Evolutionary conservation across 805 yeast genomes (phyloP).

Genomic region (Middelhovenomyces tepae): DNA sequence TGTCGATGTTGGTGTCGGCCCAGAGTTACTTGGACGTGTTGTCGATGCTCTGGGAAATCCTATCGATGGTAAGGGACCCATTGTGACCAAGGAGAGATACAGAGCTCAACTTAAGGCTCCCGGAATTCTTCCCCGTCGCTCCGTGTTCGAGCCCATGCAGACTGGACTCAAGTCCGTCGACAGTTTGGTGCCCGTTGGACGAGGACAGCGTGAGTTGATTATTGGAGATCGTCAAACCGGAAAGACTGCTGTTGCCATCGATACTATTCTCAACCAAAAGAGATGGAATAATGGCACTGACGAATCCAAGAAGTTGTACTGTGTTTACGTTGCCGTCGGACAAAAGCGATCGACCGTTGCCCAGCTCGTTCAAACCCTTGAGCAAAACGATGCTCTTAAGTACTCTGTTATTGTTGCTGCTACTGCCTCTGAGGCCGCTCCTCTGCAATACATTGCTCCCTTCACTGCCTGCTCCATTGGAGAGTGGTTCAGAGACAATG

Average conservation of each 20-base stretch:
- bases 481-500: conserved; percentile 99
- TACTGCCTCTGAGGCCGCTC: conserved; percentile 99
- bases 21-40: conserved; percentile 96
- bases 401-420: conserved; percentile 98
- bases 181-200: conserved; percentile 98
- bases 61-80: conserved; percentile 99
- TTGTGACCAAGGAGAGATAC: conserved; percentile 70
- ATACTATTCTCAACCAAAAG: conserved; percentile 98
- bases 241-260: conserved; percentile 98
- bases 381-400: conserved; percentile 95
- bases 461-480: conserved; percentile 99
- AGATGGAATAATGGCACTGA: conserved; percentile 94
- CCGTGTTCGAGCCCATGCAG: conserved; percentile 99
- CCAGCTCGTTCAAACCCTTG: conserved; percentile 98
- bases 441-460: conserved; percentile 99
- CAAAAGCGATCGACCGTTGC: conserved; percentile 99
- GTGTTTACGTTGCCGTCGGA: conserved; percentile 99
- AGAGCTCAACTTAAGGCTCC: conserved; percentile 99
- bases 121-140: conserved; percentile 98
- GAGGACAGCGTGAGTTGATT: conserved; percentile 99
- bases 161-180: conserved; percentile 99
- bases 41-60: conserved; percentile 99
- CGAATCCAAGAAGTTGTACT: conserved; percentile 96
- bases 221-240: conserved; percentile 99
- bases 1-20: conserved; percentile 99